A percentile compares a stretch with the other conserved stretches of the same genome.
phyloP scores from a whole-genome alignment of 805 yeast genomes.

The Yarrowia deformans region DNA sequence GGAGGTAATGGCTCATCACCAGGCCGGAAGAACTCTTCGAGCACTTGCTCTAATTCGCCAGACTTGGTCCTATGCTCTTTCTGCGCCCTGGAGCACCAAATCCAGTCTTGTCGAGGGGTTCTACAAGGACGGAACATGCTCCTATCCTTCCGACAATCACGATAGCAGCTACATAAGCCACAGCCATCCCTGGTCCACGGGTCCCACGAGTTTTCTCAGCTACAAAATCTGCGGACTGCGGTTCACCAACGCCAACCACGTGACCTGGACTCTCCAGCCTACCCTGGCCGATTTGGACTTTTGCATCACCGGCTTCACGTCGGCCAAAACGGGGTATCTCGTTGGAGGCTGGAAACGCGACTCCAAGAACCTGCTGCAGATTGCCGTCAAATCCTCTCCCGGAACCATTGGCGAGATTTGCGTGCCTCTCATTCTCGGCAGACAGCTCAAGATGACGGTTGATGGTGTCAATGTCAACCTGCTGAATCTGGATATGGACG shows the following conservation, averaged over 20 bases:
- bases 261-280: constrained; percentile 16
- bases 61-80: background rate
- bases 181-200: constrained; percentile 17
- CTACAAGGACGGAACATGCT: constrained; percentile 31
- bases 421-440: constrained; percentile 9
- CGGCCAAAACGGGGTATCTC: constrained; percentile 4
- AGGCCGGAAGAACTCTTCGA: constrained; percentile 11
- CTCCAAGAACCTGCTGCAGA: constrained; percentile 14
- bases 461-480: constrained; percentile 8
- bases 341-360: constrained; percentile 27
- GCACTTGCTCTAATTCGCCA: constrained; percentile 2
- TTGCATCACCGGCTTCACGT: constrained; percentile 9
- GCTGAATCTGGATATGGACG: constrained; percentile 15
- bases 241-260: constrained; percentile 18
- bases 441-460: constrained; percentile 27
- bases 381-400: constrained; percentile 11
- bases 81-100: constrained; percentile 7
- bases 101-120: constrained; percentile 11
- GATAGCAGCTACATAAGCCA: constrained; percentile 25
- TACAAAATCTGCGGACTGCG: constrained; percentile 16
- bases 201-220: constrained; percentile 1
- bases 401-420: constrained; percentile 22
- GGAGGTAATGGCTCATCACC: constrained; percentile 5
- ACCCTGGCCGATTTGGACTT: background rate
- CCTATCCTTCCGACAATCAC: background rate